These are phyloP conservation scores for Quercus dentata DNA, from an alignment of 306 rosid species.

Conservation along the genomic window DNA sequence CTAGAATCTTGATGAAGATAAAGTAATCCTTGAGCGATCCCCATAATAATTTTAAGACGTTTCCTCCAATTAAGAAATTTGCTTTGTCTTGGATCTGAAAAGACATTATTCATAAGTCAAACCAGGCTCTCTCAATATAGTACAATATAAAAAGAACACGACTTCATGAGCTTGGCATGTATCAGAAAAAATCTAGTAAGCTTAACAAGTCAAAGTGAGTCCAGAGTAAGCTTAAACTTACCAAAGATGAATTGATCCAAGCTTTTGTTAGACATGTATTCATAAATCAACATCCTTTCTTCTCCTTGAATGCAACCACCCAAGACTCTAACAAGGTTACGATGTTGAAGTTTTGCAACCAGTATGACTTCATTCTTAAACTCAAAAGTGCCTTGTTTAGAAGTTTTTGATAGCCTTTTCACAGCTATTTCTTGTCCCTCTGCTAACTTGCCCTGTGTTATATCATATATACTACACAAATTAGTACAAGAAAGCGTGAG, in stretches of 20 bases:
- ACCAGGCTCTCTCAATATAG: no score
- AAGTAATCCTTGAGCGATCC: conserved; percentile 38
- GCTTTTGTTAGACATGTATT: conserved; percentile 39
- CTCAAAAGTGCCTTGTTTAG: conserved; percentile 42
- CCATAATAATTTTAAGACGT: conserved; percentile 29
- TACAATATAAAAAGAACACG: no score
- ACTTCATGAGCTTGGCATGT: no score
- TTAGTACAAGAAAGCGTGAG: no score
- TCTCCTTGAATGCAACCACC: conserved; percentile 39
- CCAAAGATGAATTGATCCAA: conserved; percentile 36
- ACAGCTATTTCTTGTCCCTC: conserved; percentile 52
- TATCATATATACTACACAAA: no score
- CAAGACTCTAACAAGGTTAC: conserved; percentile 36
- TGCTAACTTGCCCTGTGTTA: conserved; percentile 38
- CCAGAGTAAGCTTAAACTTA: neutral
- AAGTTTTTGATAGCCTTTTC: conserved; percentile 40
- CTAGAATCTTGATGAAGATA: conserved; percentile 36
- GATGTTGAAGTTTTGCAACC: conserved; percentile 41
- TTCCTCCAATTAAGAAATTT: conserved; percentile 22
- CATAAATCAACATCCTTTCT: conserved; percentile 40
- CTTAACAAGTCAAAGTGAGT: no score
- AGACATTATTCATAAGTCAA: no score
- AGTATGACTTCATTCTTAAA: conserved; percentile 40
- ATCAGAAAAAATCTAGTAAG: no score
- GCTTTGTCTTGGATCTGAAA: neutral